Evolutionary conservation across 441 rosid genomes (phyloP).

Genomic region (Pelargonium australe): DNA sequence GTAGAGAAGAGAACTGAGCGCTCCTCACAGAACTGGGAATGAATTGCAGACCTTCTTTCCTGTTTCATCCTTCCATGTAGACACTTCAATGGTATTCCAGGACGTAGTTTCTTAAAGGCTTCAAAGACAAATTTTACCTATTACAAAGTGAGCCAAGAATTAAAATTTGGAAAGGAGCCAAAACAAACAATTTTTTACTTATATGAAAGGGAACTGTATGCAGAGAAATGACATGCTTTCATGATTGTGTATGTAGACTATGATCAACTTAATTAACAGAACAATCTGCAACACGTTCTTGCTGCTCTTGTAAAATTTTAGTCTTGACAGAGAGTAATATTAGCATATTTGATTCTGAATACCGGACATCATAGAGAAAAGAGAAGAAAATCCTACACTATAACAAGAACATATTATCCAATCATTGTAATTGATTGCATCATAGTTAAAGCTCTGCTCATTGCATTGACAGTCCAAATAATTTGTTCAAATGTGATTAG

Average conservation of each 20-base stretch:
- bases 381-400: not conserved
- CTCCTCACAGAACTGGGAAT: constrained; percentile 62
- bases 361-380: not conserved
- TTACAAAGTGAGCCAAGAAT: constrained; percentile 11
- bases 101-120: constrained; percentile 27
- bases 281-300: not conserved
- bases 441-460: not conserved
- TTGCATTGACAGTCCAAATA: not conserved
- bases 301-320: not conserved
- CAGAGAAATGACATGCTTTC: not conserved
- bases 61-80: constrained; percentile 32
- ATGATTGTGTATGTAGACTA: not conserved
- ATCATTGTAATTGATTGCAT: not conserved
- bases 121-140: constrained; percentile 80
- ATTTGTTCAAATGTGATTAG: not conserved
- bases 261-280: not conserved
- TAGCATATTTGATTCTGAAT: not conserved
- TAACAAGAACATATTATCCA: not conserved
- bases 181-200: constrained; percentile 1
- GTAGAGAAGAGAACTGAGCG: constrained; percentile 86
- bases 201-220: not conserved
- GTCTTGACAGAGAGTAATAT: not conserved
- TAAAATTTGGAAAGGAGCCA: constrained; percentile 7
- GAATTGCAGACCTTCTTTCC: constrained; percentile 23
- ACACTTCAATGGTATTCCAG: constrained; percentile 27